These are phyloP conservation scores for Pseudogymnoascus sp. DNA, from an alignment of 2,329 filamentous ascomycete genomes.

Conservation along the genomic window DNA sequence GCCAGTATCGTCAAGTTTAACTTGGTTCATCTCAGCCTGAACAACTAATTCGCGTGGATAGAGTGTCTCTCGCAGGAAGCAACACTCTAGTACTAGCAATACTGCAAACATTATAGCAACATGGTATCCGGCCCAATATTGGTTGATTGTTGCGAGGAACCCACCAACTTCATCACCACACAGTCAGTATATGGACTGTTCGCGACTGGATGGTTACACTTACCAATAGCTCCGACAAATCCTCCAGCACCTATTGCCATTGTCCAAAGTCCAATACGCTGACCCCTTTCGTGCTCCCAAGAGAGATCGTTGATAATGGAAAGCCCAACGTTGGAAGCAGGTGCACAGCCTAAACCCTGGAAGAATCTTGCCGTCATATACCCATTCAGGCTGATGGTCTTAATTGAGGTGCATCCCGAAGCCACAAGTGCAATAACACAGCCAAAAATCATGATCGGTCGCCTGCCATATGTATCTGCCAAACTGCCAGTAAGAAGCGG, in stretches of 20 bases:
- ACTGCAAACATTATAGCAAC: slow-evolving; percentile 45
- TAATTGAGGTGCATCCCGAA: slow-evolving; percentile 30
- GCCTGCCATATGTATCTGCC: slow-evolving; percentile 45
- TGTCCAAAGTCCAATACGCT: slow-evolving; percentile 50
- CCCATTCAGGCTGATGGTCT: slow-evolving; percentile 34
- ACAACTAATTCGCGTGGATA: slow-evolving; percentile 38
- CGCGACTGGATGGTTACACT: slow-evolving; percentile 15
- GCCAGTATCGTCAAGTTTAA: not conserved
- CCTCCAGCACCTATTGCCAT: slow-evolving; percentile 47
- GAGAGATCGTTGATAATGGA: slow-evolving; percentile 49
- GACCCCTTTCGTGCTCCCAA: slow-evolving; percentile 49
- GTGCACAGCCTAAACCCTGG: slow-evolving; percentile 48
- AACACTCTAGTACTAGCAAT: slow-evolving; percentile 40
- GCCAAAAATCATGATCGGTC: slow-evolving; percentile 41
- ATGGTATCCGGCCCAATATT: slow-evolving; percentile 48
- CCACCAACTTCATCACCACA: slow-evolving; percentile 37
- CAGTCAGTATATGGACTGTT: not conserved
- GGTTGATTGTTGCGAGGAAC: slow-evolving; percentile 41
- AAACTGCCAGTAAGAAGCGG: slow-evolving; percentile 44
- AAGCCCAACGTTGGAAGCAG: slow-evolving; percentile 47
- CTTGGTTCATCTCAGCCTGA: not conserved
- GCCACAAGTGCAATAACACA: slow-evolving; percentile 30
- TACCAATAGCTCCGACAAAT: slow-evolving; percentile 41
- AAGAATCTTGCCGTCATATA: slow-evolving; percentile 55
- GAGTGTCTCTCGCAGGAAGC: slow-evolving; percentile 48